A percentile compares a stretch with the other conserved stretches of the same genome.
Conservation (phyloP, 139 green algal species). For the Tetratostichococcus sp. region DNA sequence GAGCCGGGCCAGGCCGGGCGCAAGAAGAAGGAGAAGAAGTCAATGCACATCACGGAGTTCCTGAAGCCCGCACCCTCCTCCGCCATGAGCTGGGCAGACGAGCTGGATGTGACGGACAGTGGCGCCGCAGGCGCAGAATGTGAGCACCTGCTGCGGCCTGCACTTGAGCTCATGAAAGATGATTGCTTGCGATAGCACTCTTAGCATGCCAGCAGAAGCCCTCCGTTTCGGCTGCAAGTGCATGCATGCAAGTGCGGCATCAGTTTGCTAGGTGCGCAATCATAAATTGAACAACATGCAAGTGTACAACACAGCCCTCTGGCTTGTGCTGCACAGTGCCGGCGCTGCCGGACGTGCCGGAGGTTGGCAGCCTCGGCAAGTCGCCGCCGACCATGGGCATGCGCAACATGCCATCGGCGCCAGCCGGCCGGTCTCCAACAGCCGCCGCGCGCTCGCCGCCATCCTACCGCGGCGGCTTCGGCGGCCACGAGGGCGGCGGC, state of each 20-base stretch:
- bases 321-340: background rate
- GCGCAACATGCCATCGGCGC: background rate
- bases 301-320: no score
- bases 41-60: constrained; percentile 14
- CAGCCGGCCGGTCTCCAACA: background rate
- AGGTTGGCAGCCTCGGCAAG: background rate
- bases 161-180: no score
- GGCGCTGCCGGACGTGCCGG: background rate
- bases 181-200: no score
- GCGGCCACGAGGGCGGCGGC: background rate
- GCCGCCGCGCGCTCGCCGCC: background rate
- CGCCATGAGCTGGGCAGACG: constrained; percentile 14
- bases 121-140: constrained; percentile 7
- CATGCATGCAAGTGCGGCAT: no score
- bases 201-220: no score
- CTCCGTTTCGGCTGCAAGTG: no score
- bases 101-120: constrained; percentile 1
- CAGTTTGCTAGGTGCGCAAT: no score
- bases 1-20: no score
- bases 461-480: background rate
- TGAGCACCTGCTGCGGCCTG: background rate
- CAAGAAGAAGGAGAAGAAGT: constrained; percentile 13
- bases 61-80: constrained; percentile 10
- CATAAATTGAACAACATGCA: no score
- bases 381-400: background rate